These are phyloP conservation scores for Aspergillus hancockii DNA, from an alignment of 495 filamentous ascomycete species.

Conservation along the genomic window DNA sequence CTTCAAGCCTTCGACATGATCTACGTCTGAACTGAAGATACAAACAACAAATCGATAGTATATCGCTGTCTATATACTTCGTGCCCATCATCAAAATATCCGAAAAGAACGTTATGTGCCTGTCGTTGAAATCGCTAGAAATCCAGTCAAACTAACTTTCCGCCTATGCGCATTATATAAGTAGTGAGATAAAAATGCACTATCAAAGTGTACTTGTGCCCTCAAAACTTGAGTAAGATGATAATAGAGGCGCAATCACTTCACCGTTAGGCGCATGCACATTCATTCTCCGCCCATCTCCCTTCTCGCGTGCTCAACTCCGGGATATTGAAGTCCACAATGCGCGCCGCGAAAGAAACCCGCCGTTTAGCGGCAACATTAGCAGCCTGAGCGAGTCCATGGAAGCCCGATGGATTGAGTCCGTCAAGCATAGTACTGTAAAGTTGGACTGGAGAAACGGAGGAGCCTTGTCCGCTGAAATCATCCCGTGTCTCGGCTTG, in stretches of 20 bases:
- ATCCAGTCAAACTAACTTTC: too few species aligned
- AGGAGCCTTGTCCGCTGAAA: slow-evolving; percentile 30
- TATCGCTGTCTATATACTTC: too few species aligned
- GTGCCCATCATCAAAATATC: too few species aligned
- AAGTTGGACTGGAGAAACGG: background rate
- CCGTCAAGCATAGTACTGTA: slow-evolving; percentile 1
- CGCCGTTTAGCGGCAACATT: slow-evolving; percentile 18
- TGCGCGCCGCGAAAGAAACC: slow-evolving; percentile 42
- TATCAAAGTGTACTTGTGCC: too few species aligned
- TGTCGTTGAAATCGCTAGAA: too few species aligned
- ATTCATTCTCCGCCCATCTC: slow-evolving; percentile 20
- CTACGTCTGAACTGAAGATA: too few species aligned
- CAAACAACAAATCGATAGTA: too few species aligned
- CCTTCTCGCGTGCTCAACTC: slow-evolving; percentile 28
- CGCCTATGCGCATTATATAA: too few species aligned
- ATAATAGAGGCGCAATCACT: background rate
- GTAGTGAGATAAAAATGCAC: too few species aligned
- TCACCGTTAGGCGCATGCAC: slow-evolving; percentile 15
- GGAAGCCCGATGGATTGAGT: background rate
- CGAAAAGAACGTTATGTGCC: too few species aligned
- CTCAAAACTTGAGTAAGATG: too few species aligned
- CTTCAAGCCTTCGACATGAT: too few species aligned
- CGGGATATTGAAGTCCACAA: slow-evolving; percentile 45
- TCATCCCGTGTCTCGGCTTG: slow-evolving; percentile 18
- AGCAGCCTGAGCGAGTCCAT: background rate